Base-by-base conservation (phyloP, 2,329 filamentous ascomycete species). In the Capronia epimyces region DNA sequence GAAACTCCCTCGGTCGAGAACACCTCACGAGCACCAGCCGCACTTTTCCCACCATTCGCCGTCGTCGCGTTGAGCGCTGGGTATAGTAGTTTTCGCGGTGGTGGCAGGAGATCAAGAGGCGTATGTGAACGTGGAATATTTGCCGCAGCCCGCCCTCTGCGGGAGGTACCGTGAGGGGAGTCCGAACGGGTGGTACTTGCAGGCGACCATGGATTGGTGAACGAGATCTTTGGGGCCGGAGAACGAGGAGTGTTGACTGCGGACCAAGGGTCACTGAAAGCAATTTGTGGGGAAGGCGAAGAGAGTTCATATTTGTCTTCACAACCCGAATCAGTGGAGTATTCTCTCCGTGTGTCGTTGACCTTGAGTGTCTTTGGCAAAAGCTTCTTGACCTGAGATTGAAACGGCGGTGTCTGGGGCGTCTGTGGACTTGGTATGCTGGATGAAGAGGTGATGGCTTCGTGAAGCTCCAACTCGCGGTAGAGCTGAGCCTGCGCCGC, bases 171-270 rank as follows among this genome's bases (percentile, higher is more conserved):
- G 12, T 40, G 37, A n/a, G 51, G 51, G 20, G 55, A 57, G 4
- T 47, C 39, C 7, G 55, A 55, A 13, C 49, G 39, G 29, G 52
- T 52, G 25, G 49, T 57, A 29, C 45, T 55, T 16, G 51, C 52
- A 5, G 49, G 49, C 4, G 51, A 55, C 45, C 46, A 62, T 42
- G 49, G 58, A 27, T 58, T 46, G 29, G 48, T 54, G 31, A 56
- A 56, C 8, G 43, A 37, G 12, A 53, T 44, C 42, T 43, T 48
- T 20, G 49, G 52, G 7, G 58, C 49, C 10, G 53, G 50, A 9
- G 63, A 65, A 18, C 66, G 62, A 2, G 69, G 67, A 2, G 64
- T 64, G 43, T 76, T 76, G 43, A 73, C 62, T 0, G 71, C 67
- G 1, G 66, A 73, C 64, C 69, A 75, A 32, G 59, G 57, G 18